These are phyloP conservation scores for Xanthoceras sorbifolium DNA, from an alignment of 345 rosid genomes.

Conservation along the genomic window DNA sequence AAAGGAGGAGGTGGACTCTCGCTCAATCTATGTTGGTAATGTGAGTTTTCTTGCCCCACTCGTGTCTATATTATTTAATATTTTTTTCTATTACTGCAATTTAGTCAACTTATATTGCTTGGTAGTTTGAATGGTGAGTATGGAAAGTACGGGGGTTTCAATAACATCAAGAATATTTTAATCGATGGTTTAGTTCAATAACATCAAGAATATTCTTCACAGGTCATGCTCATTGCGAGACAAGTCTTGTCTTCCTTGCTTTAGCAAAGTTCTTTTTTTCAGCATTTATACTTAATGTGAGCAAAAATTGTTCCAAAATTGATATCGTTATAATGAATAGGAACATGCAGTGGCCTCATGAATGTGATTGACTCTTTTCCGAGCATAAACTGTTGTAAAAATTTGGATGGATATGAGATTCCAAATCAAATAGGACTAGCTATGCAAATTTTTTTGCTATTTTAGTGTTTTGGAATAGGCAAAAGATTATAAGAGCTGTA, in stretches of 20 bases:
- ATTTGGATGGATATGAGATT: background rate
- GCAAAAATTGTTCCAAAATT: background rate
- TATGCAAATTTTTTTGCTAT: background rate
- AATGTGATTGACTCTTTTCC: too few relatives aligned
- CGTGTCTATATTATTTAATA: background rate
- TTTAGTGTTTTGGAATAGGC: background rate
- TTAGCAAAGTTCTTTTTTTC: background rate
- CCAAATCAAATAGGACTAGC: background rate
- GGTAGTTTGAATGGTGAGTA: background rate
- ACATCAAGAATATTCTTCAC: background rate
- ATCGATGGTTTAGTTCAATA: background rate
- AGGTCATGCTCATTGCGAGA: background rate
- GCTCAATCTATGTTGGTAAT: slow-evolving; percentile 97
- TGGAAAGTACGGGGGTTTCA: background rate
- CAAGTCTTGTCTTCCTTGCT: background rate
- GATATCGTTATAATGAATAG: too few relatives aligned
- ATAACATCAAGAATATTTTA: background rate
- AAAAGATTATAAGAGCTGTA: background rate
- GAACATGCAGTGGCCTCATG: too few relatives aligned
- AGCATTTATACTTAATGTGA: background rate
- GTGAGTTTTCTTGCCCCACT: slow-evolving; percentile 51
- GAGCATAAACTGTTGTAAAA: background rate
- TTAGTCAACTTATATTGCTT: background rate
- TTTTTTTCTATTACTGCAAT: background rate
- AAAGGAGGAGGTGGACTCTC: slow-evolving; percentile 97